Conservation (phyloP, 2,329 filamentous ascomycete species). For the Xylaria sp. region DNA sequence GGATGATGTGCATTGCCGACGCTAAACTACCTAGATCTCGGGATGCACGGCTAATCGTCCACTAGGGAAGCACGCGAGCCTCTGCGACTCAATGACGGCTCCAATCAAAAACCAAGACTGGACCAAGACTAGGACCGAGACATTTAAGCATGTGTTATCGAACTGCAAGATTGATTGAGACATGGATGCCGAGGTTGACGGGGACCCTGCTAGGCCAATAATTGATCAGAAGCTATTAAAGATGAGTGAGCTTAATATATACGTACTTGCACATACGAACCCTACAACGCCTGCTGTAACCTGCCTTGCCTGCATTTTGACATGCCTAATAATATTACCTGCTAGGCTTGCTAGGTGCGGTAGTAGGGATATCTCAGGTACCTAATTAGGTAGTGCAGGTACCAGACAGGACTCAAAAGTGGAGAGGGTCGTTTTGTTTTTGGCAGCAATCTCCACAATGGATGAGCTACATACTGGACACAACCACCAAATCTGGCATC, state of each 20-base stretch:
- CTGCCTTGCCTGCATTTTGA: background rate
- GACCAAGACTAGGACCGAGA: background rate
- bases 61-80: slow-evolving; percentile 4
- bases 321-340: no score
- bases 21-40: slow-evolving; percentile 37
- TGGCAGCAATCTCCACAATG: slow-evolving; percentile 6
- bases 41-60: slow-evolving; percentile 27
- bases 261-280: background rate
- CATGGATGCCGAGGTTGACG: background rate
- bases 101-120: slow-evolving; percentile 4
- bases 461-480: background rate
- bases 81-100: background rate
- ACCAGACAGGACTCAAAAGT: background rate
- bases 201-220: background rate
- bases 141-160: background rate
- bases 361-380: background rate
- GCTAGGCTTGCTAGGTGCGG: no score
- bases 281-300: no score
- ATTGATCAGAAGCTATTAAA: background rate
- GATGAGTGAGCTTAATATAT: background rate
- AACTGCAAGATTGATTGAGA: background rate
- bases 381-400: background rate
- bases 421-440: slow-evolving; percentile 4
- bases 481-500: background rate
- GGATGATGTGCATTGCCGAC: slow-evolving; percentile 38